Evolutionary conservation across 331 rosid genomes (phyloP).

Genomic region (Prunus yedoensis): DNA sequence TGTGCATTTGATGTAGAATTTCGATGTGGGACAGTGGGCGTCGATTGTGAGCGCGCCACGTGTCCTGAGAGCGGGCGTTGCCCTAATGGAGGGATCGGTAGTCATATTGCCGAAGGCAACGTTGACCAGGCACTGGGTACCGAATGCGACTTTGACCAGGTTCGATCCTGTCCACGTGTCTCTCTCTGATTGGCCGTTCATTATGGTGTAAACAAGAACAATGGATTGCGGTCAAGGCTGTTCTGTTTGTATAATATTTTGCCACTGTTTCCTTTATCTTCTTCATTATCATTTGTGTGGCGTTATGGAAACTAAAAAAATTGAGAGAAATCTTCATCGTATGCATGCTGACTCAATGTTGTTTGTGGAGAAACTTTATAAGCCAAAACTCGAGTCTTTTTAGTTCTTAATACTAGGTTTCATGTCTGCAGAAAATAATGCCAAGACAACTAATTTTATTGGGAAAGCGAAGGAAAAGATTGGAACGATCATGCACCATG

Average conservation of each 20-base stretch:
- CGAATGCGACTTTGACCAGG: no score
- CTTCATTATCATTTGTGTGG: neutral
- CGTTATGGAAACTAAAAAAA: neutral
- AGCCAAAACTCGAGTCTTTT: neutral
- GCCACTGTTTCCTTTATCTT: neutral
- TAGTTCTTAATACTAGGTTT: slow-evolving; percentile 9
- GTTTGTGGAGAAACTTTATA: neutral
- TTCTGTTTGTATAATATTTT: neutral
- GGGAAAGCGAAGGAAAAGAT: slow-evolving; percentile 56
- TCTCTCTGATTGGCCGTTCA: no score
- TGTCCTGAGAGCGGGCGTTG: no score
- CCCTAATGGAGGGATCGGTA: no score
- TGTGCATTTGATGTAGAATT: no score
- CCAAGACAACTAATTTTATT: slow-evolving; percentile 31
- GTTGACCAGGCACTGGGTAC: no score
- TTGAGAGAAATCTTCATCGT: neutral
- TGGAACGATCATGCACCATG: slow-evolving; percentile 45
- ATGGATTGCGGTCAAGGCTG: neutral
- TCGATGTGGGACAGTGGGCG: no score
- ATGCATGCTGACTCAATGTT: slow-evolving; percentile 6
- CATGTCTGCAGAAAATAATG: slow-evolving; percentile 41
- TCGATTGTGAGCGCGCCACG: no score
- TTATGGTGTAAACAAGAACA: no score
- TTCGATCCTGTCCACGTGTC: no score
- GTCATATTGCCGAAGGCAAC: no score